Base-by-base conservation (phyloP, 345 rosid species). In the Dipteronia dyeriana region DNA sequence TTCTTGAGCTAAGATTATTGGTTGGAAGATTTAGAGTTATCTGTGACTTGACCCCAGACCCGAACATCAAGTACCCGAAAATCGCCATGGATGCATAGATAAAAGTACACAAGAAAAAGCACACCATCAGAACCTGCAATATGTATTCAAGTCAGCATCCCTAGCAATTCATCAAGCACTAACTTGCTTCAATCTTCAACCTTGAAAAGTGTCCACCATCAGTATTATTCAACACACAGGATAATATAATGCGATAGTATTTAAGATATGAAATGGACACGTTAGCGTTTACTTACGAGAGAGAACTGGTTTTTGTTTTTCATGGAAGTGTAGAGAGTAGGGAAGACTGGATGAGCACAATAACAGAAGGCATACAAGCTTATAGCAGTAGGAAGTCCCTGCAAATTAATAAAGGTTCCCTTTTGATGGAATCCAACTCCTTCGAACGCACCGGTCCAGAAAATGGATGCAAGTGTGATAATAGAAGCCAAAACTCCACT, bases 301-400 rank as follows among this genome's bases (percentile, higher is more conserved):
- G 96, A 85, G 87, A 93, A 95, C 61, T 93, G 98, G 16, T 80
- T 91, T 75, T 89, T 95, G 77, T 87, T 91, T 76, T 84, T 88
- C 94, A 93, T 91, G 26, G 96, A 91, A 77, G 82, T 88, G 84
- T 95, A 95, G 2, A 95, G 84, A 10, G 93, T 90, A 5, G 98
- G 98, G 71, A 93, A 95, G 56, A 95, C 95, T 0, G 98, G 98
- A 79, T 95, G 98, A 1, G 97, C 98, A 26, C 98, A 91, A 19
- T 87, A 95, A 75, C 98, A 95, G 83, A 95, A 95, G n/a, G 90
- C 87, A 34, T 90, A 95, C 77, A 95, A 88, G 79, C 98, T 95
- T 61, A 95, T 83, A 0, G 98, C 90, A 10, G 93, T 91, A 2
- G 93, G 84, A 31, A 93, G 77, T 79, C 98, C 95, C 14, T 74